A percentile compares a stretch with the other conserved stretches of the same genome.
Conservation (phyloP, 176 grass and related monocot genomes). For the Leersia perrieri region DNA sequence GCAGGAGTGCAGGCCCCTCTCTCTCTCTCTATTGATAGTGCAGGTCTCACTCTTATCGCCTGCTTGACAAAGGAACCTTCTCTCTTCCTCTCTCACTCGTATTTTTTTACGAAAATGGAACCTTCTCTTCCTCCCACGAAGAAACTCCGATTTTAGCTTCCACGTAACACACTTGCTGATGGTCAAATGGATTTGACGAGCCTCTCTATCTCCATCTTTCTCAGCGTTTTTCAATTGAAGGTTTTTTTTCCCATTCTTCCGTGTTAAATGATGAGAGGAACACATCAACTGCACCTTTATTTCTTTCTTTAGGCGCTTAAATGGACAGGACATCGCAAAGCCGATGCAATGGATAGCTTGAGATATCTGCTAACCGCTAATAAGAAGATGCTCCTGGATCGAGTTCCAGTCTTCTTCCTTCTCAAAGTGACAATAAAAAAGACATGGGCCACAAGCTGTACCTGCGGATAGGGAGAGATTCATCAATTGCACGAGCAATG, state of each 20-base stretch:
- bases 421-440: not conserved
- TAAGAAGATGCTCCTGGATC: not conserved
- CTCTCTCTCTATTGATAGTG: too few species aligned
- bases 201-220: not conserved
- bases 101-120: too few species aligned
- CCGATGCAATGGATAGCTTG: not conserved
- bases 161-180: not conserved
- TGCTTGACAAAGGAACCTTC: too few species aligned
- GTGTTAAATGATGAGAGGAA: not conserved
- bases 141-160: too few species aligned
- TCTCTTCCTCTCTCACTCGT: too few species aligned
- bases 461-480: not conserved
- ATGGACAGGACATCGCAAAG: not conserved
- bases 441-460: not conserved
- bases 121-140: too few species aligned
- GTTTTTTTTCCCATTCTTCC: not conserved
- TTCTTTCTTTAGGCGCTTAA: not conserved
- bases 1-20: too few species aligned
- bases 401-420: not conserved
- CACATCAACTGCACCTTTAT: not conserved
- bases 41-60: too few species aligned
- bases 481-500: not conserved
- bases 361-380: not conserved
- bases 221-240: not conserved
- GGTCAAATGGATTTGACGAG: not conserved